Conservation (phyloP, 352 stramenopile genomes). For the Pythium rhizo-oryzae region DNA sequence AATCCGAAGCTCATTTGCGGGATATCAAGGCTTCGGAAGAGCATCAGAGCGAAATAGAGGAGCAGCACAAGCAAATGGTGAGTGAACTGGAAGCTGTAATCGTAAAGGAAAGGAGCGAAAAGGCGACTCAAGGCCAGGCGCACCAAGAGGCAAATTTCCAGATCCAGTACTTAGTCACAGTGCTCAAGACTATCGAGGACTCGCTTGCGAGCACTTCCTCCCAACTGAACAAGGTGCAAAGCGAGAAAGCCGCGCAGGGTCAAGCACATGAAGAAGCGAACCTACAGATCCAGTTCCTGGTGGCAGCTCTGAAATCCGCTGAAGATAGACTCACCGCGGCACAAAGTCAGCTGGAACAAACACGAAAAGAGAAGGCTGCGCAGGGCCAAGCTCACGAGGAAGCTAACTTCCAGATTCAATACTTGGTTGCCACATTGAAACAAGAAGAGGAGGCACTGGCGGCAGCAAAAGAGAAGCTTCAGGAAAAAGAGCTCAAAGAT, state of each 20-base stretch:
- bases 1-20: slow-evolving; percentile 1
- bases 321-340: background rate
- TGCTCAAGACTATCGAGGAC: background rate
- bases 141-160: slow-evolving; percentile 4
- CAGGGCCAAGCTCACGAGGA: slow-evolving; percentile 1
- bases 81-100: slow-evolving; percentile 9
- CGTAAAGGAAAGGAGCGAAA: slow-evolving; percentile 2
- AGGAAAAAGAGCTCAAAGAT: background rate
- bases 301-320: background rate
- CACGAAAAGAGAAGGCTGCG: background rate
- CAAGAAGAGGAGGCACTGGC: slow-evolving; percentile 7
- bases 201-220: background rate
- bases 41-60: background rate
- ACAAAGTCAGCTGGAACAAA: background rate
- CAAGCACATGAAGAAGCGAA: slow-evolving; percentile 1
- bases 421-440: slow-evolving; percentile 16
- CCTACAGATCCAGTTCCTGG: slow-evolving; percentile 2
- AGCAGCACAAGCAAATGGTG: background rate
- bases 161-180: slow-evolving; percentile 1
- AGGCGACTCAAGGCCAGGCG: background rate
- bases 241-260: background rate
- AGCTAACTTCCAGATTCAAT: slow-evolving; percentile 5
- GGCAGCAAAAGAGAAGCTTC: background rate
- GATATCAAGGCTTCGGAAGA: slow-evolving; percentile 13
- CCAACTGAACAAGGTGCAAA: background rate